Percentiles rank a stretch among this genome's conserved stretches.
Conservation (phyloP, 768 basidiomycete species). For the Rhodotorula paludigena region DNA sequence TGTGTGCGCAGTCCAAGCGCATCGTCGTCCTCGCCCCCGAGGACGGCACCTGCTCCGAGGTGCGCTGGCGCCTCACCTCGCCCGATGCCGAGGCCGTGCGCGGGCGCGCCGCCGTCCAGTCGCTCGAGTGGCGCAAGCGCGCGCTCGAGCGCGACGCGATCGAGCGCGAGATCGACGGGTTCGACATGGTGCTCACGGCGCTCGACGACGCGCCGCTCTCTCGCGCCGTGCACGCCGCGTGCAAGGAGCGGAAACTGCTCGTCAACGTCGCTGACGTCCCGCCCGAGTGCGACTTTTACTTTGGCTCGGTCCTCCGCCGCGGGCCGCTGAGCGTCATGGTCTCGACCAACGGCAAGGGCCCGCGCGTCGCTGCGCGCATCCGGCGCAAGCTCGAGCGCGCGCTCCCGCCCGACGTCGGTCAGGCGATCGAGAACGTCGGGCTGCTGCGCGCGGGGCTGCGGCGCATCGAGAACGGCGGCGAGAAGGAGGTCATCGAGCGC, state of each 20-base stretch:
- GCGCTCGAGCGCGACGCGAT: constrained; percentile 50
- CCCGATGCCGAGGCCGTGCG: background rate
- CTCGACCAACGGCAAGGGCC: constrained; percentile 88
- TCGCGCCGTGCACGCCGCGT: constrained; percentile 64
- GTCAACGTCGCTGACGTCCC: constrained; percentile 97
- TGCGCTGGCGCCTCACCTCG: constrained; percentile 46
- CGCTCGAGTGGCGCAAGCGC: constrained; percentile 63
- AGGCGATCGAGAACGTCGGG: constrained; percentile 75
- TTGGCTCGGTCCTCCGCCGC: constrained; percentile 83
- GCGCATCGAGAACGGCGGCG: constrained; percentile 70
- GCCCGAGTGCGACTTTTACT: constrained; percentile 94
- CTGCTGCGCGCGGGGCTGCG: constrained; percentile 65
- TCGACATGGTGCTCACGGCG: constrained; percentile 52
- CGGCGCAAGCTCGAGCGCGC: constrained; percentile 61
- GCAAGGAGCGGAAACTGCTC: constrained; percentile 66
- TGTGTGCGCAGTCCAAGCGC: constrained; percentile 58
- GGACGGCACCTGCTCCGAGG: constrained; percentile 60
- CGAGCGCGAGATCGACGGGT: constrained; percentile 61
- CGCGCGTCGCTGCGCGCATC: constrained; percentile 81
- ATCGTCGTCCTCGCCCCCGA: constrained; percentile 73
- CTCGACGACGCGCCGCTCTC: constrained; percentile 64
- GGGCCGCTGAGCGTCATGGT: constrained; percentile 94
- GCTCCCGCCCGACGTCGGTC: constrained; percentile 68
- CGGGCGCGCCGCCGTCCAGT: background rate
- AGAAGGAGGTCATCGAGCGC: constrained; percentile 63